These are phyloP conservation scores for Podila clonocystis DNA, from an alignment of 192 early-diverging fungal genomes.

Conservation along the genomic window DNA sequence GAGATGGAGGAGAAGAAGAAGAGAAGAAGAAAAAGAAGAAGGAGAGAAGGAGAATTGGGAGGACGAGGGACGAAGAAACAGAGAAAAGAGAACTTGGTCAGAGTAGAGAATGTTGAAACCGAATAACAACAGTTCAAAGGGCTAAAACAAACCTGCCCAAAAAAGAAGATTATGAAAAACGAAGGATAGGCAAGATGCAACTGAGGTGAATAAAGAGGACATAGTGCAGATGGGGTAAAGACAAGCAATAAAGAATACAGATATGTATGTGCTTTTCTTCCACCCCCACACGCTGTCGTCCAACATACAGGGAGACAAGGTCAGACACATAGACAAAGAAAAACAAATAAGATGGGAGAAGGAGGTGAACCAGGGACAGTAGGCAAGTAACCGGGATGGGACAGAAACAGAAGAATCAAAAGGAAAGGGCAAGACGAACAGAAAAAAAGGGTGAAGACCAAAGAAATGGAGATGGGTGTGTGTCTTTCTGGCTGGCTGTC, in stretches of 20 bases:
- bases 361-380: not conserved
- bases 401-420: not conserved
- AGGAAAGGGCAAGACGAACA: not conserved
- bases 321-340: not conserved
- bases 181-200: too few relatives aligned
- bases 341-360: not conserved
- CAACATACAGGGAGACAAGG: not conserved
- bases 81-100: not conserved
- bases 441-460: not conserved
- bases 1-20: not conserved
- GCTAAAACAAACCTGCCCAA: too few relatives aligned
- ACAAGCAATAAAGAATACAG: too few relatives aligned
- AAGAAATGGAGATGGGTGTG: not conserved
- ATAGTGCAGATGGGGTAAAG: too few relatives aligned
- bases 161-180: too few relatives aligned
- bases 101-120: too few relatives aligned
- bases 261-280: too few relatives aligned
- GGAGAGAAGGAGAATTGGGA: not conserved
- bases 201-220: too few relatives aligned
- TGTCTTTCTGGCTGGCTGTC: too few relatives aligned
- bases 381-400: not conserved
- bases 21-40: not conserved
- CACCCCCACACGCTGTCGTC: too few relatives aligned
- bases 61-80: not conserved
- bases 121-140: too few relatives aligned